Base-by-base conservation (phyloP, 257 asterid genomes). In the Voacanga thouarsii region DNA sequence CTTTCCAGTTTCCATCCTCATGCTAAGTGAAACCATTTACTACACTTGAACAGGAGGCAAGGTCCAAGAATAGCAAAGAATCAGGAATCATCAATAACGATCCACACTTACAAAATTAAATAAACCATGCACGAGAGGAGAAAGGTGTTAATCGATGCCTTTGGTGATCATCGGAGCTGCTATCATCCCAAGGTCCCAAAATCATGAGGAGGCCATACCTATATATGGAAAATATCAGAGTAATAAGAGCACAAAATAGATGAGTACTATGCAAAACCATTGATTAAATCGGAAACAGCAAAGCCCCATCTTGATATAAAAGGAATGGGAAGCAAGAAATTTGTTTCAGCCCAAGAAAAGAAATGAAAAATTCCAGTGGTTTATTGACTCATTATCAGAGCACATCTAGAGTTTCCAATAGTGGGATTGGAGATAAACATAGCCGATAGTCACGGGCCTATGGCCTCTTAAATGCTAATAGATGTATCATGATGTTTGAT, bases 121-220 rank as follows among this genome's bases (percentile, higher is more conserved):
- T 5, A 43, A 43, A 43, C 6, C 0, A 43, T 43, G 47, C 47
- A 43, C 9, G 47, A 43, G 9, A 6, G 47, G 47, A 43, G 47
- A 18, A 53, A 53, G 23, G 59, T 14, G 4, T 24, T 12, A 15
- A 24, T 47, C 9, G 4, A 71, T 24, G 33, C 55, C 53, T 23
- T 23, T 9, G 28, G 28, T 67, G 8, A 43, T 37, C 51, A 53
- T n/a, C 68, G 7, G 28, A 71, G 65, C 60, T 70, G 71, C 81
- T 75, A 79, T 56, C 81, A 88, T 77, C 78, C 73, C 89, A 95
- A 81, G 7, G 86, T 82, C 39, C 98, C 97, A 83, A 95, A 90
- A 70, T 89, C 97, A 57, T 81, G 78, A 26, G 97, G 98, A 51
- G 99, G 99, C 99, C 99, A 95, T 51, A 93, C 98, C 96, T 93